Conservation (phyloP, 495 filamentous ascomycete species). For the Friedmanniomyces endolithicus region DNA sequence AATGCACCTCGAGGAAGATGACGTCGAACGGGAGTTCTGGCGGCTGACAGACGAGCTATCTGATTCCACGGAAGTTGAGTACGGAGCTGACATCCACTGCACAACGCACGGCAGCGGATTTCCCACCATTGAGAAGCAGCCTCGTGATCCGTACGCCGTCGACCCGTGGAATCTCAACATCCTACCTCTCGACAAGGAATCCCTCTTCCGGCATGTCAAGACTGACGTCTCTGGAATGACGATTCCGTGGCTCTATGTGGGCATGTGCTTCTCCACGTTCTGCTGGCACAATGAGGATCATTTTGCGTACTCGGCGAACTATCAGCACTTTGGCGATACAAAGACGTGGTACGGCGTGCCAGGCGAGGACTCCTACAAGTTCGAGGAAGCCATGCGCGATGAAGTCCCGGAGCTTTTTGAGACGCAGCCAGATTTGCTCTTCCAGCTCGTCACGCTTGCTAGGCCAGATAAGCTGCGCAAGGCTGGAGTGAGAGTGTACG, state of each 20-base stretch:
- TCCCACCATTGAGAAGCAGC: conserved; percentile 85
- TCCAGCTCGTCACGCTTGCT: conserved; percentile 89
- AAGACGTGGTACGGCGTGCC: conserved; percentile 99
- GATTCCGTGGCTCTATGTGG: conserved; percentile 98
- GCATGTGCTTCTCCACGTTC: conserved; percentile 99
- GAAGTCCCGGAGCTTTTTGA: conserved; percentile 95
- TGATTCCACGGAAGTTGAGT: conserved; percentile 95
- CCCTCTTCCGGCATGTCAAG: conserved; percentile 92
- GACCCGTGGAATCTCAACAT: conserved; percentile 97
- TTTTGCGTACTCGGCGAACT: conserved; percentile 95
- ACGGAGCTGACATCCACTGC: conserved; percentile 95
- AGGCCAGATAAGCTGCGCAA: conserved; percentile 91
- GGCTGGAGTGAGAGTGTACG: conserved; percentile 82
- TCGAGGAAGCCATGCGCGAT: conserved; percentile 88
- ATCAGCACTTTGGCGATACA: conserved; percentile 95
- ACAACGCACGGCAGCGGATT: conserved; percentile 97
- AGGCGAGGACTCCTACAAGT: conserved; percentile 80
- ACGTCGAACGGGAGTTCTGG: conserved; percentile 97
- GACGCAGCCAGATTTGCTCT: conserved; percentile 89
- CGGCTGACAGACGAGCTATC: conserved; percentile 80
- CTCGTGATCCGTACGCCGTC: conserved; percentile 67
- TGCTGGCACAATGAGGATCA: conserved; percentile 99
- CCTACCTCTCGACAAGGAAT: conserved; percentile 79
- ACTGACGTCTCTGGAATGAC: conserved; percentile 99
- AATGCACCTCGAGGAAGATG: conserved; percentile 77